A percentile compares a stretch with the other conserved stretches of the same genome.
Evolutionary conservation across 2,329 filamentous ascomycete genomes (phyloP).

Genomic region (Magnaporthiopsis poae): DNA sequence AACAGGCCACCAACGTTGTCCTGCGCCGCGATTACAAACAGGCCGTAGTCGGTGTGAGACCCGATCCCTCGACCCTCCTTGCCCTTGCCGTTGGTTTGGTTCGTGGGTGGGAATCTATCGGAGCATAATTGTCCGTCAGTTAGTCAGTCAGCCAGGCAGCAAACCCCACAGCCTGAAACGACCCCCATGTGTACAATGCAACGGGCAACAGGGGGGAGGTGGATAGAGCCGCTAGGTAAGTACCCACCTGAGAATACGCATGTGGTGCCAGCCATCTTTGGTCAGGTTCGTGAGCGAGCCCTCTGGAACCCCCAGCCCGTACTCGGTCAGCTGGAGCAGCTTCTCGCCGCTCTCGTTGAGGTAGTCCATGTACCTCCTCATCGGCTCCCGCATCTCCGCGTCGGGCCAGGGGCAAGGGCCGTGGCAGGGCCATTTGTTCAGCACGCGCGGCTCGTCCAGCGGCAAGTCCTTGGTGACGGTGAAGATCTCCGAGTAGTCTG

Average conservation of each 20-base stretch:
- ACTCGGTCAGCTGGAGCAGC: constrained; percentile 35
- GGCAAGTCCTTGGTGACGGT: constrained; percentile 40
- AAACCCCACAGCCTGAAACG: too few relatives aligned
- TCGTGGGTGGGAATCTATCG: too few relatives aligned
- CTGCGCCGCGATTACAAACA: too few relatives aligned
- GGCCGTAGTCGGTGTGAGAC: too few relatives aligned
- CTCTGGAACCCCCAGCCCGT: constrained; percentile 31
- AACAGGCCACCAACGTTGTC: too few relatives aligned
- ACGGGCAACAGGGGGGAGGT: too few relatives aligned
- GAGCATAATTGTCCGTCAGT: too few relatives aligned
- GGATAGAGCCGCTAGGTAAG: too few relatives aligned
- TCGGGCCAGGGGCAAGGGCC: constrained; percentile 40
- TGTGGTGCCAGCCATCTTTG: constrained; percentile 41
- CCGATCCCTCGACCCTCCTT: too few relatives aligned
- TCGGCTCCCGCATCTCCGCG: constrained; percentile 27
- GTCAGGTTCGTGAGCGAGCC: constrained; percentile 32
- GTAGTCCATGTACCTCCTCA: constrained; percentile 31
- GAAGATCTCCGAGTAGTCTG: constrained; percentile 43
- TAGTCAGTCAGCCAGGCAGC: too few relatives aligned
- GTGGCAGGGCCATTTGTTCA: constrained; percentile 37
- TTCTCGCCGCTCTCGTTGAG: constrained; percentile 33
- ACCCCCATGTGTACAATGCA: too few relatives aligned
- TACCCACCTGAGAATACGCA: constrained; percentile 34
- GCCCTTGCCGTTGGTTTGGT: too few relatives aligned
- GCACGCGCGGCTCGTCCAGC: constrained; percentile 28